A percentile compares a stretch with the other conserved stretches of the same genome.
These are phyloP conservation scores for Suillus occidentalis DNA, from an alignment of 768 basidiomycete genomes.

Conservation along the genomic window DNA sequence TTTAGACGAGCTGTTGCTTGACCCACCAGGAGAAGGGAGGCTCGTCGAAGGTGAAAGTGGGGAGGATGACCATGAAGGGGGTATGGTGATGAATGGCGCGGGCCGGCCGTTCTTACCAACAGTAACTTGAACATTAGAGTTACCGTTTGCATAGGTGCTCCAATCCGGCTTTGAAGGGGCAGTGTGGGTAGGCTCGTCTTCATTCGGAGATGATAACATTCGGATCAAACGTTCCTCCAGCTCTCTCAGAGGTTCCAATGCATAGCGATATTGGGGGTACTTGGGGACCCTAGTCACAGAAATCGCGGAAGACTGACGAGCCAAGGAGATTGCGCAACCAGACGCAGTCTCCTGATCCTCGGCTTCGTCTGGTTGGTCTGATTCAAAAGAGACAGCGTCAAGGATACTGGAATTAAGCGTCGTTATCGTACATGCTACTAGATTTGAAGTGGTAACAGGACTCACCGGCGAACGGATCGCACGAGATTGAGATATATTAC, in stretches of 20 bases:
- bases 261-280: constrained; percentile 60
- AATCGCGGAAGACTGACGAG: constrained; percentile 41
- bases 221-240: constrained; percentile 71
- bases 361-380: constrained; percentile 56
- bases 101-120: constrained; percentile 45
- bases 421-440: background rate
- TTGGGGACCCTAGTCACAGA: constrained; percentile 51
- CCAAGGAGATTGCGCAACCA: constrained; percentile 51
- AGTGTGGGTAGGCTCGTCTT: constrained; percentile 63
- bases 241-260: constrained; percentile 65
- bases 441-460: constrained; percentile 13
- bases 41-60: constrained; percentile 28
- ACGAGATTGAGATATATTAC: constrained; percentile 89
- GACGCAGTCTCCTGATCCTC: constrained; percentile 57
- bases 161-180: constrained; percentile 38
- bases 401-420: constrained; percentile 52
- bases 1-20: constrained; percentile 36
- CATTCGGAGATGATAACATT: constrained; percentile 67
- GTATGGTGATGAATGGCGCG: constrained; percentile 34
- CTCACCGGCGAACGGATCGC: constrained; percentile 73
- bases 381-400: constrained; percentile 69
- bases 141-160: constrained; percentile 31
- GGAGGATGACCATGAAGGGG: constrained; percentile 22
- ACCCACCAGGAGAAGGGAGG: constrained; percentile 24
- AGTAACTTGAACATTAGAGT: constrained; percentile 12